phyloP scores from a whole-genome alignment of 1,284 basidiomycete species.

The Microbotryum violaceum region DNA sequence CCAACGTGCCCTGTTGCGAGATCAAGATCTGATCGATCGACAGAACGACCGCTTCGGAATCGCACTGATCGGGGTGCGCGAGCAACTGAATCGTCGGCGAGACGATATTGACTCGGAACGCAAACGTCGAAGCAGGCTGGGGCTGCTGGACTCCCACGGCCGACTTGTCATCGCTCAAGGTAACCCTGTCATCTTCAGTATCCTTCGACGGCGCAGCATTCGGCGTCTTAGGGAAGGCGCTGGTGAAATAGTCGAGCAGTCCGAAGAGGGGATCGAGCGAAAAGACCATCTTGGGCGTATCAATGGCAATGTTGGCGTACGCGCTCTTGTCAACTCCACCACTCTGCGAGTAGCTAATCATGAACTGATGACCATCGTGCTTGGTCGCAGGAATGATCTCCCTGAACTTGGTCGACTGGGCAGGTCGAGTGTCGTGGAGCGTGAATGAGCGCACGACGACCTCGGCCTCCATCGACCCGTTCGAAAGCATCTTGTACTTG shows the following conservation, averaged over 20 bases:
- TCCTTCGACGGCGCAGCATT: constrained; percentile 13
- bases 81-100: constrained; percentile 84
- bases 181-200: constrained; percentile 28
- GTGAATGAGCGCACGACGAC: constrained; percentile 82
- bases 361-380: constrained; percentile 79
- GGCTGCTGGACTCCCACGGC: constrained; percentile 15
- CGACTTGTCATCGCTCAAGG: constrained; percentile 30
- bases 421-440: constrained; percentile 77
- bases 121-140: constrained; percentile 37
- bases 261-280: constrained; percentile 88
- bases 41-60: constrained; percentile 81
- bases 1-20: constrained; percentile 87
- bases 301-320: constrained; percentile 76
- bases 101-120: constrained; percentile 81
- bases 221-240: constrained; percentile 46
- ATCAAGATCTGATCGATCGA: constrained; percentile 77
- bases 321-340: constrained; percentile 52
- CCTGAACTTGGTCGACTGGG: constrained; percentile 69
- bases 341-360: constrained; percentile 79
- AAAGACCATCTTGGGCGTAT: constrained; percentile 89
- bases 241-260: constrained; percentile 74
- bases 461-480: constrained; percentile 78
- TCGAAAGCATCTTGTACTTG: constrained; percentile 73
- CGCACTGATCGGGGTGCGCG: constrained; percentile 69
- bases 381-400: constrained; percentile 90